Conservation (phyloP, 257 asterid species). For the Petrea volubilis region DNA sequence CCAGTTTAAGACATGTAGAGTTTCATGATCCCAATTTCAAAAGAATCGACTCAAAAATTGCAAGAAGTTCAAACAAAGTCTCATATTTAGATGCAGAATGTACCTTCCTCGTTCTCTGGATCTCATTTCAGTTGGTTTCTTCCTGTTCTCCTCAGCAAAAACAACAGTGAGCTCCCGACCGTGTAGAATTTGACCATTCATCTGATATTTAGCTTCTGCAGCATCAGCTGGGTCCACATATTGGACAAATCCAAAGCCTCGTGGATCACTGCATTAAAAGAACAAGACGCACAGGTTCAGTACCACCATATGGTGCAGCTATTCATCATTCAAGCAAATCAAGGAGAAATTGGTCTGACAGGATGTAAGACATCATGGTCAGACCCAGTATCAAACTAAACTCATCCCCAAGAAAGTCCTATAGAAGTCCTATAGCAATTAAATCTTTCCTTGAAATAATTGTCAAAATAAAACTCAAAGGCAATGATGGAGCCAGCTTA, state of each 20-base stretch:
- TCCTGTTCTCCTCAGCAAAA: constrained; percentile 93
- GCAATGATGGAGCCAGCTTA: background rate
- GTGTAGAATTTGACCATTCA: constrained; percentile 79
- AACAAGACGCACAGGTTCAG: background rate
- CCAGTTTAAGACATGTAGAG: background rate
- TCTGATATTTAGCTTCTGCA: constrained; percentile 85
- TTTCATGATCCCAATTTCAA: background rate
- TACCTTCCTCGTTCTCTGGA: constrained; percentile 71
- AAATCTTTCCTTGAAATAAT: background rate
- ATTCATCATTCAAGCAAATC: background rate
- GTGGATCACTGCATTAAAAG: constrained; percentile 62
- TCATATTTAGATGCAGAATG: background rate
- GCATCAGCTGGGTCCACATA: constrained; percentile 93
- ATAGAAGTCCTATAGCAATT: background rate
- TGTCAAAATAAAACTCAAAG: background rate
- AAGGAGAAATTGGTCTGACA: background rate
- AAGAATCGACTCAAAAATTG: background rate
- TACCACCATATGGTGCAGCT: background rate
- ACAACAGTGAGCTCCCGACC: constrained; percentile 95
- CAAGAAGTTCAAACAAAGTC: background rate
- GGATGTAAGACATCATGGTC: background rate
- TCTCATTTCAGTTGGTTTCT: constrained; percentile 89
- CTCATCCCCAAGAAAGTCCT: background rate
- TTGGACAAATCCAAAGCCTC: constrained; percentile 97
- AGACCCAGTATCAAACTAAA: background rate